Base-by-base conservation (phyloP, 2,329 filamentous ascomycete genomes). In the Mollisiaceae sp. region DNA sequence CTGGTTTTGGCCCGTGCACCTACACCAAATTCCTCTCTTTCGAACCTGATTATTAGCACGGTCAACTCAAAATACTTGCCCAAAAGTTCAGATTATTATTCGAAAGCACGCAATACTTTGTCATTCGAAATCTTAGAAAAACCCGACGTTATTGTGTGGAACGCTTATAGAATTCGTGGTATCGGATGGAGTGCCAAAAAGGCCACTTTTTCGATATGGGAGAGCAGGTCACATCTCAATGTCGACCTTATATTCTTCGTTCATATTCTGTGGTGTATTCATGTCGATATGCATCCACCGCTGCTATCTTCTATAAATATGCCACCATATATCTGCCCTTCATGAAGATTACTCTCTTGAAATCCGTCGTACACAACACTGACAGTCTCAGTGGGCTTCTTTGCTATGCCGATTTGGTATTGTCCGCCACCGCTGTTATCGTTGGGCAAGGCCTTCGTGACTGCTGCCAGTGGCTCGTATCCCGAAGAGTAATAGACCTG, bases 341-440 rank as follows among this genome's bases (percentile, higher is more conserved):
- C 84, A 69, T 84, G 73, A 62, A 85, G 80, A 41, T 76, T 78
- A 9, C 76, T 70, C 67, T 79, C 77, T 74, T 86, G 84, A 69
- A 77, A 79, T 6, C 82, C 84, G 59, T 79, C 74, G 71, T 79
- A 81, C 45, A 79, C 79, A 47, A 85, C 79, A 69, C 85, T 82
- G 71, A 57, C 82, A 38, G 68, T 67, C 22, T 71, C 67, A 3
- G 66, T 72, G 9, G 83, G 81, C 80, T 88, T 88, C 80, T 89
- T 89, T 65, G 88, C 78, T 1, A 88, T 75, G 54, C 87, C 87
- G 60, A 89, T 82, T 73, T 89, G 86, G 75, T 82, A 87, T 74
- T 88, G 85, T 22, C 86, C 86, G 59, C 82, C 80, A 12, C 86
- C 86, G 60, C 80, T 80, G 64, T 86, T 79, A 69, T 87, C 80